phyloP scores from a whole-genome alignment of 768 basidiomycete species.

The Galerina marginata region DNA sequence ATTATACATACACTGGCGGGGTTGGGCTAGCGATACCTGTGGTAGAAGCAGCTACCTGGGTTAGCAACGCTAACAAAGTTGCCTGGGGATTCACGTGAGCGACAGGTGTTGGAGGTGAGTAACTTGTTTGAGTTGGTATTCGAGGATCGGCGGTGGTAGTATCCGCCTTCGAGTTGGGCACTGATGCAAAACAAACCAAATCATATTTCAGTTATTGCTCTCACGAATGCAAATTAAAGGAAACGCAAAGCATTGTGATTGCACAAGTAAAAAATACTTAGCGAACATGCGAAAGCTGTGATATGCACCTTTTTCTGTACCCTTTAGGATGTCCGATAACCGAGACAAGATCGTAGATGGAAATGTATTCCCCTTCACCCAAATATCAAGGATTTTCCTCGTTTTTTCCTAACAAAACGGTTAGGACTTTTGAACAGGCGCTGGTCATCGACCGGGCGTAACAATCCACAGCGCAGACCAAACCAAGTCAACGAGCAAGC shows the following conservation, averaged over 20 bases:
- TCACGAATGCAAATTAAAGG: slow-evolving; percentile 51
- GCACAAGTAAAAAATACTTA: slow-evolving; percentile 77
- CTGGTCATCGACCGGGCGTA: background rate
- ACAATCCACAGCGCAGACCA: background rate
- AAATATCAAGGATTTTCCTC: slow-evolving; percentile 97
- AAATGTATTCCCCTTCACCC: slow-evolving; percentile 92
- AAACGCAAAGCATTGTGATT: slow-evolving; percentile 60
- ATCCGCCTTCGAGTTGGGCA: slow-evolving; percentile 40
- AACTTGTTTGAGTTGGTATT: slow-evolving; percentile 29
- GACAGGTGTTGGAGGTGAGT: slow-evolving; percentile 23
- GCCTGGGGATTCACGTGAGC: slow-evolving; percentile 56
- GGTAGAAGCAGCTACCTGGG: slow-evolving; percentile 57
- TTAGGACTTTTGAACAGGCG: slow-evolving; percentile 41
- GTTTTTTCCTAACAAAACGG: slow-evolving; percentile 85
- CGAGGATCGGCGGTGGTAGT: slow-evolving; percentile 35
- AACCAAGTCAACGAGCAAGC: background rate
- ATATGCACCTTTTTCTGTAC: slow-evolving; percentile 89
- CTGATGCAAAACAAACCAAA: slow-evolving; percentile 66
- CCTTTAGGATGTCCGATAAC: slow-evolving; percentile 72
- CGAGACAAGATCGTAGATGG: slow-evolving; percentile 74
- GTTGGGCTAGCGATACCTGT: slow-evolving; percentile 27
- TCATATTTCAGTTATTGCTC: slow-evolving; percentile 70
- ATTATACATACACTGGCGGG: slow-evolving; percentile 42
- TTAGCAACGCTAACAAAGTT: slow-evolving; percentile 70
- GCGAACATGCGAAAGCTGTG: slow-evolving; percentile 69